These are phyloP conservation scores for Aspergillus tamarii DNA, from an alignment of 2,329 filamentous ascomycete species.

Conservation along the genomic window DNA sequence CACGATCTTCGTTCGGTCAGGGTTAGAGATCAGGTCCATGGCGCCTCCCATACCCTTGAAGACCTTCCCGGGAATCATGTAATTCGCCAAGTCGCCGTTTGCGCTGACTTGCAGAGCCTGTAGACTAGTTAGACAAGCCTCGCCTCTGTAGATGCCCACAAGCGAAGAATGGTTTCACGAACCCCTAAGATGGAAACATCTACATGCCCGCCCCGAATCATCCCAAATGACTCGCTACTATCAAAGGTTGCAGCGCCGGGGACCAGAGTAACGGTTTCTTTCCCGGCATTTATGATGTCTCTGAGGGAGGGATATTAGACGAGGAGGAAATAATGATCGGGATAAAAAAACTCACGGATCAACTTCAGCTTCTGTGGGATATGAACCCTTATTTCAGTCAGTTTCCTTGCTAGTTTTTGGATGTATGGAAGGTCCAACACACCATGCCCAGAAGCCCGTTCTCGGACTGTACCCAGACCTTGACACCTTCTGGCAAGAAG, in stretches of 20 bases:
- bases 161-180: slow-evolving; percentile 21
- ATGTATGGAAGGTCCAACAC: slow-evolving; percentile 3
- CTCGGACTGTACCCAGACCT: slow-evolving; percentile 84
- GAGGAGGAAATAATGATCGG: not conserved
- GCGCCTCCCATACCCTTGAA: slow-evolving; percentile 85
- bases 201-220: slow-evolving; percentile 84
- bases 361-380: slow-evolving; percentile 71
- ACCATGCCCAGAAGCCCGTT: slow-evolving; percentile 81
- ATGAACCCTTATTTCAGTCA: slow-evolving; percentile 58
- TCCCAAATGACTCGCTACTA: slow-evolving; percentile 78
- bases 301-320: slow-evolving; percentile 28
- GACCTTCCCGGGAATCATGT: slow-evolving; percentile 86
- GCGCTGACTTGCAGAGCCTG: slow-evolving; percentile 76
- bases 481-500: slow-evolving; percentile 68
- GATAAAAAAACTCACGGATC: slow-evolving; percentile 56
- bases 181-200: slow-evolving; percentile 80
- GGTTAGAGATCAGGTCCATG: slow-evolving; percentile 74
- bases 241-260: slow-evolving; percentile 79
- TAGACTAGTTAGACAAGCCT: slow-evolving; percentile 1
- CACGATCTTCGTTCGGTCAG: slow-evolving; percentile 71
- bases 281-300: slow-evolving; percentile 84
- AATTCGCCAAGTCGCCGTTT: slow-evolving; percentile 80
- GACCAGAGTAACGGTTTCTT: slow-evolving; percentile 81
- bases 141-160: too few relatives aligned
- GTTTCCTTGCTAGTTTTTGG: slow-evolving; percentile 4